phyloP scores from a whole-genome alignment of 73 alveolate genomes.

The Diophrys appendiculata region DNA sequence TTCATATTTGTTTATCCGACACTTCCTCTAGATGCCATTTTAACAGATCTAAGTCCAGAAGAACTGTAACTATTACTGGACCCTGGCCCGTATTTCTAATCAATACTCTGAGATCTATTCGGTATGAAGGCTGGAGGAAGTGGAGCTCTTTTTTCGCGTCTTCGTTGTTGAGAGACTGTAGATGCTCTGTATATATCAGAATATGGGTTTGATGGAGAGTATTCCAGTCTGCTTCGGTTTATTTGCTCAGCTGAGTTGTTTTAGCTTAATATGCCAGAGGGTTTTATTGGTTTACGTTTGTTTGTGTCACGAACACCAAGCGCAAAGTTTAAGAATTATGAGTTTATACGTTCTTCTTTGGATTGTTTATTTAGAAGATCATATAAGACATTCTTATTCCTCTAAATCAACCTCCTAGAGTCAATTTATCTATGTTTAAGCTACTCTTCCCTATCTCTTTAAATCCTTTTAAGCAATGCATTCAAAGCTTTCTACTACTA shows the following conservation, averaged over 20 bases:
- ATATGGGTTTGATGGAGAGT: constrained; percentile 1
- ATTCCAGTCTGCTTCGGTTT: no score
- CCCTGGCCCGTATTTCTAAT: no score
- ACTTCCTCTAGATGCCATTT: neutral
- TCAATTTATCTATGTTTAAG: constrained; percentile 69
- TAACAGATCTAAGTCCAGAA: neutral
- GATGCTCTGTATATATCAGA: neutral
- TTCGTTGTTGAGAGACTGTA: neutral
- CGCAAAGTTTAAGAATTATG: neutral
- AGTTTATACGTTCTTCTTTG: constrained; percentile 6
- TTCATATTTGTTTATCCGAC: no score
- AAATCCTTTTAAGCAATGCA: constrained; percentile 67
- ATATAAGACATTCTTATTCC: constrained; percentile 65
- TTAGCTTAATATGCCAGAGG: no score
- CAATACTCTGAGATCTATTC: no score
- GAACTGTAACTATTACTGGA: no score
- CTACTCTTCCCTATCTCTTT: constrained; percentile 74
- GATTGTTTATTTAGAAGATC: constrained; percentile 64
- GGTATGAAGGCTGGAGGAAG: neutral
- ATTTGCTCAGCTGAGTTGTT: no score
- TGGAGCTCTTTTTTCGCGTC: neutral
- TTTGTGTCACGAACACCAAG: neutral
- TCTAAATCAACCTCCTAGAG: constrained; percentile 65
- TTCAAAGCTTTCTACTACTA: constrained; percentile 52
- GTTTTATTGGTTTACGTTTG: no score